These are phyloP conservation scores for Brasenia schreberi DNA, from an alignment of 164 flowering plant genomes.

Conservation along the genomic window DNA sequence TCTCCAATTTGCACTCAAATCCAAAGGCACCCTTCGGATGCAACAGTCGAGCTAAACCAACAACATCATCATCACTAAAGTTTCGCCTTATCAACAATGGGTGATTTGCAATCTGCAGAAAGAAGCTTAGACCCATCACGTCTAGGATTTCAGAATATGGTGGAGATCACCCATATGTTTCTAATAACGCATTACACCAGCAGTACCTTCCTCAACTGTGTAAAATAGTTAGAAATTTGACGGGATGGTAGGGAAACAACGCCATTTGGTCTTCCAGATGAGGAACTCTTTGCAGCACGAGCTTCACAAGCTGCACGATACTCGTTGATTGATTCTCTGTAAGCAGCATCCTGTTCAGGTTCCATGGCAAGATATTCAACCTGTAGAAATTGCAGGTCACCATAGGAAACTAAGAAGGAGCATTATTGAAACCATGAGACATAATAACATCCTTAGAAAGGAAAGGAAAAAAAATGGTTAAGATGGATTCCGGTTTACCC, in stretches of 20 bases:
- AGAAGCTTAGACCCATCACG: slow-evolving; percentile 1
- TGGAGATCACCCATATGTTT: too few relatives aligned
- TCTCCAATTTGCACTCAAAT: slow-evolving; percentile 70
- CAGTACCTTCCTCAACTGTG: slow-evolving; percentile 82
- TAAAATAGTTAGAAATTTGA: slow-evolving; percentile 84
- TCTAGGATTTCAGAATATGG: neutral
- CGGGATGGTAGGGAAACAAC: slow-evolving; percentile 51
- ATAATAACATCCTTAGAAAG: too few relatives aligned
- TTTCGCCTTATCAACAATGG: slow-evolving; percentile 86
- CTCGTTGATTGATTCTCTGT: slow-evolving; percentile 82
- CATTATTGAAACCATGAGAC: too few relatives aligned
- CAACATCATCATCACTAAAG: slow-evolving; percentile 68
- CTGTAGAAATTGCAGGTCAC: slow-evolving; percentile 22
- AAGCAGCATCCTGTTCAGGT: slow-evolving; percentile 58
- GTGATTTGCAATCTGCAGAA: slow-evolving; percentile 85
- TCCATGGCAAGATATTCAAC: slow-evolving; percentile 72
- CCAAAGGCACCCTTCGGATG: slow-evolving; percentile 88
- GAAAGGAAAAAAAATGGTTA: too few relatives aligned
- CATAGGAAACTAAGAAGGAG: too few relatives aligned
- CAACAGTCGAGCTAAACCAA: slow-evolving; percentile 58
- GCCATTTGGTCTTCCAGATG: slow-evolving; percentile 13
- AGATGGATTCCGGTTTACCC: slow-evolving; percentile 19
- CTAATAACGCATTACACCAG: neutral
- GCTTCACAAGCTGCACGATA: slow-evolving; percentile 72
- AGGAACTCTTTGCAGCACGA: slow-evolving; percentile 38